phyloP scores from a whole-genome alignment of 495 filamentous ascomycete genomes.

The Cladorrhinum samala region DNA sequence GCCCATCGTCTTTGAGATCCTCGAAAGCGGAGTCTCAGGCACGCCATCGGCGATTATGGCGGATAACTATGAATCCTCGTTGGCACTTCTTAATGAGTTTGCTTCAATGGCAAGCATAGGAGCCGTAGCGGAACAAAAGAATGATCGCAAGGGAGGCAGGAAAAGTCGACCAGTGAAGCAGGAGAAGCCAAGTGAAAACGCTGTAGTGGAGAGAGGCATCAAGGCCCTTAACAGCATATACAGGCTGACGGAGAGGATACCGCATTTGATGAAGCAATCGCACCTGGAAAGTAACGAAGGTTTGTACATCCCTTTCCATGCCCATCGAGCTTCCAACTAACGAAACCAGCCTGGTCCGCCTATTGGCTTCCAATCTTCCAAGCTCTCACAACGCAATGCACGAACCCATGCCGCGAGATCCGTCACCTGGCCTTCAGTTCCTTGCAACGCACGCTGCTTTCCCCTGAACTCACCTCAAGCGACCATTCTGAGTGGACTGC shows the following conservation, averaged over 20 bases:
- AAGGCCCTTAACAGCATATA: slow-evolving; percentile 77
- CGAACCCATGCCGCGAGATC: slow-evolving; percentile 92
- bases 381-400: slow-evolving; percentile 79
- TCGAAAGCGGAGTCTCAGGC: slow-evolving; percentile 63
- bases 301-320: slow-evolving; percentile 26
- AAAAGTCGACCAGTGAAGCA: slow-evolving; percentile 45
- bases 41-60: slow-evolving; percentile 72
- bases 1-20: slow-evolving; percentile 72
- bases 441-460: slow-evolving; percentile 80
- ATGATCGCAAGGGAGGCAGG: slow-evolving; percentile 53
- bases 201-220: slow-evolving; percentile 68
- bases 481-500: slow-evolving; percentile 88
- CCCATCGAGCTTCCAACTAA: background rate
- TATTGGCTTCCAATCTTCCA: slow-evolving; percentile 97
- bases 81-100: slow-evolving; percentile 83
- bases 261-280: slow-evolving; percentile 81
- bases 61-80: slow-evolving; percentile 88
- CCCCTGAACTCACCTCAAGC: slow-evolving; percentile 63
- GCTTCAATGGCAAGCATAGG: slow-evolving; percentile 79
- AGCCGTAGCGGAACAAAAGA: slow-evolving; percentile 70
- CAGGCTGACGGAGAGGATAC: slow-evolving; percentile 71
- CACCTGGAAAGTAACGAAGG: slow-evolving; percentile 86
- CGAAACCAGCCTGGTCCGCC: slow-evolving; percentile 76
- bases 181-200: slow-evolving; percentile 60
- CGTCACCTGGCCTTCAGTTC: slow-evolving; percentile 81